Base-by-base conservation (phyloP, 2,329 filamentous ascomycete genomes). In the Xylogone sp. region DNA sequence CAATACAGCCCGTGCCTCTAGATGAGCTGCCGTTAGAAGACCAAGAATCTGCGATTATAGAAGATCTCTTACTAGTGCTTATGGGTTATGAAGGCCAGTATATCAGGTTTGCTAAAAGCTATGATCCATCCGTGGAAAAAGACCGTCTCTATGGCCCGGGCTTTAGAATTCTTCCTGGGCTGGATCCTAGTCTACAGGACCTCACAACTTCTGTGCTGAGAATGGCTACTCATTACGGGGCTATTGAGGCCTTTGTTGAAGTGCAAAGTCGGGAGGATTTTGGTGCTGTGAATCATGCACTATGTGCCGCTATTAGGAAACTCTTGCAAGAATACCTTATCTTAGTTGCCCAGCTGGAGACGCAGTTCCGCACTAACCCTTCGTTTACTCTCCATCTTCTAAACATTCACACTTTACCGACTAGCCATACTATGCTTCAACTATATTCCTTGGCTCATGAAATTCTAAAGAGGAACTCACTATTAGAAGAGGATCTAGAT, bases 61-160 rank as follows among this genome's bases (percentile, higher is more conserved):
- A 97, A 60, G 94, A 99, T 62, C 72, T 99, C 16, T 71, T 97
- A 31, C 97, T 93, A 65, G 91, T 96, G 4, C 95, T 97, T 62
- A 97, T 99, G 92, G 94, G 94, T 21, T 96, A 91, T 57, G 94
- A 99, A 70, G 94, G 94, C n/a, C 91, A 96, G 68, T 97, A 97
- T 66, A 88, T 99, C 55, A 88, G 90, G 50, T 97, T 90, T 66
- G 81, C 81, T 53, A 87, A 90, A 59, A 81, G 82, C 8, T 97
- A 96, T 67, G 86, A 96, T 60, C 90, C 92, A 0, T 74, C 79
- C 2, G 84, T 90, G 48, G 94, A 99, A 71, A 90, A 93, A 62
- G 90, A 95, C 63, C 84, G 92, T 13, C 75, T 99, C 46, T 80
- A 86, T 5, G 94, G 94, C 0, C 94, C 94, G 1, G 74, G 77